Evolutionary conservation across 2,329 filamentous ascomycete genomes (phyloP), one percentile per base, ranked within the genome.

Genomic region (Pochonia chlamydosporia): DNA sequence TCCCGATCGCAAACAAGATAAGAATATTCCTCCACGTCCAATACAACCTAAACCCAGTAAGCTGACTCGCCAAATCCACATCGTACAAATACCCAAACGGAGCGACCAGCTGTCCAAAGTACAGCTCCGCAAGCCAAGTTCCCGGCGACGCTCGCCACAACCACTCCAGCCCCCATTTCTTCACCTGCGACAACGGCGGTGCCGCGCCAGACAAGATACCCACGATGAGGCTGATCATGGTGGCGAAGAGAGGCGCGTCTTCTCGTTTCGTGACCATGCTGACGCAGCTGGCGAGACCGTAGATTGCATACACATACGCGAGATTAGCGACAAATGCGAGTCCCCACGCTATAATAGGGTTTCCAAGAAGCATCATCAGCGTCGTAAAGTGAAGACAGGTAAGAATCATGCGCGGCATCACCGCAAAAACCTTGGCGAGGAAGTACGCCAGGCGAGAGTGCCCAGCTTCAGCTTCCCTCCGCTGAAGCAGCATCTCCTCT

Each of bases 281-380:
- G 14, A 81, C 59, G 25, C 67, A 62, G 28, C 69, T 74, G 0
- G 78, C 71, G 6, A 81, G 65, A 0, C 78, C 76, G 56, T 80
- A 81, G 43, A 81, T 75, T 54, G 73, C 74, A 62, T 74, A 82
- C 35, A 79, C 81, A 60, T 81, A 81, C 9, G 73, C 50, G 40
- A 80, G 54, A 47, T 81, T 81, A 6, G 68, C 69, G 13, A 66
- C 45, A 56, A 76, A 81, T 23, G 74, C 73, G 9, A 67, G 58
- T 20, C 39, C 39, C 39, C 20, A 41, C 14, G 39, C 14, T 16
- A 80, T 77, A 20, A 73, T 62, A 18, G 1, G 77, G 76, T 3
- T 68, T 70, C 1, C 70, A 64, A 7, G 66, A 2, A 79, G 52
- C 31, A 73, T 65, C 13, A 79, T 62, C 16, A 75, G 63, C 4